Percentiles rank a stretch among this genome's conserved stretches.
phyloP scores from a whole-genome alignment of 108 stramenopile genomes.

The Fragilariopsis cylindrus region DNA sequence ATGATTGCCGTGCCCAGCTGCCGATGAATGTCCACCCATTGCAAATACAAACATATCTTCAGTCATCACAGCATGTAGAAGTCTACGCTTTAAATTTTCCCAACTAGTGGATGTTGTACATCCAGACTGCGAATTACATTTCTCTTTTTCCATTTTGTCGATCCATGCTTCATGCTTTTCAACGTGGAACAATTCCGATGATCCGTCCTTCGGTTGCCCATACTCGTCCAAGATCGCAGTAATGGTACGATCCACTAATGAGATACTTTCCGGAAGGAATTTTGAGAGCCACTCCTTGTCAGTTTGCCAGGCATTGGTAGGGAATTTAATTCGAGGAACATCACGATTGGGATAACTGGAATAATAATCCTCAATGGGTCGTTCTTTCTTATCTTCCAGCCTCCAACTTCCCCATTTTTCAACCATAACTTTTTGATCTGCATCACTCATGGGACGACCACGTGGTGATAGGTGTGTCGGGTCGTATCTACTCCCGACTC shows the following conservation, averaged over 20 bases:
- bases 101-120: conserved; percentile 58
- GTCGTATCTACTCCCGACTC: not conserved
- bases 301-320: conserved; percentile 63
- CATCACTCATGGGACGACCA: conserved; percentile 27
- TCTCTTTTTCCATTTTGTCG: conserved; percentile 9
- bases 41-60: conserved; percentile 71
- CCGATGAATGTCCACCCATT: conserved; percentile 57
- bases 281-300: conserved; percentile 55
- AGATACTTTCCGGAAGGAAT: conserved; percentile 64
- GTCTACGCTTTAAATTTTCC: conserved; percentile 60
- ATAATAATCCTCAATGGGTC: conserved; percentile 33
- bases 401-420: conserved; percentile 46
- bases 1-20: conserved; percentile 59
- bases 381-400: conserved; percentile 16
- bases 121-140: conserved; percentile 33
- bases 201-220: conserved; percentile 35
- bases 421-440: conserved; percentile 17
- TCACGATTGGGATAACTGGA: conserved; percentile 51
- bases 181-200: conserved; percentile 20
- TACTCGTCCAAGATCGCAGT: conserved; percentile 74
- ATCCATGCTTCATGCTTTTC: conserved; percentile 17
- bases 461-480: conserved; percentile 26
- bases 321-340: conserved; percentile 42
- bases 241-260: conserved; percentile 60
- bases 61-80: conserved; percentile 83